A percentile compares a stretch with the other conserved stretches of the same genome.
Conservation (phyloP, 2,329 filamentous ascomycete species). For the Fusarium albidum region DNA sequence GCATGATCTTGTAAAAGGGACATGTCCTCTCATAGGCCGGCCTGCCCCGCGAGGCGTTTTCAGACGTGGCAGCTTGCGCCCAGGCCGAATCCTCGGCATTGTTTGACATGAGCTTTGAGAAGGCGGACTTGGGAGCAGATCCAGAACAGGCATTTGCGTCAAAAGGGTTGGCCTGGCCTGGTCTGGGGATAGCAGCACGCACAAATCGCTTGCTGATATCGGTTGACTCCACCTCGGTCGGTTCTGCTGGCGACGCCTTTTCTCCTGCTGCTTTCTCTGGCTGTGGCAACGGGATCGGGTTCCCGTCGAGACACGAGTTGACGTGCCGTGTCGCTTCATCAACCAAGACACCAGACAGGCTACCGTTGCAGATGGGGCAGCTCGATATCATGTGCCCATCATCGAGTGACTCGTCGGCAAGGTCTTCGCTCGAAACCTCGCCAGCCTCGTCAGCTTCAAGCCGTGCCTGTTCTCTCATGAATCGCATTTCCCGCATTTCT, state of each 20-base stretch:
- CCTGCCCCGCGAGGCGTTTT: conserved; percentile 80
- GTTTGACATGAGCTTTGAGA: conserved; percentile 90
- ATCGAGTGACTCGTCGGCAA: conserved; percentile 44
- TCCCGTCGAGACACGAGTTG: conserved; percentile 90
- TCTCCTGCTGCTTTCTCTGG: conserved; percentile 23
- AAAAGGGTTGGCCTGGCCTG: conserved; percentile 84
- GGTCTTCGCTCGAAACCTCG: conserved; percentile 47
- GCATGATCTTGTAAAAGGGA: conserved; percentile 98
- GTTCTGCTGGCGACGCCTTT: conserved; percentile 13
- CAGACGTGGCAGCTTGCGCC: conserved; percentile 83
- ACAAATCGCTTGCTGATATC: conserved; percentile 67
- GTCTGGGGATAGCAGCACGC: conserved; percentile 74
- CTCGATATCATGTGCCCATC: conserved; percentile 44
- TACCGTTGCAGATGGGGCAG: conserved; percentile 82
- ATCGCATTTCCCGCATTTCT: conserved; percentile 71
- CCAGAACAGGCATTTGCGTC: conserved; percentile 53
- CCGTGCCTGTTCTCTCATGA: conserved; percentile 78
- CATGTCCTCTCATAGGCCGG: conserved; percentile 90
- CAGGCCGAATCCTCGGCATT: conserved; percentile 92
- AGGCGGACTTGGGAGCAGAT: conserved; percentile 70
- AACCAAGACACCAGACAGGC: conserved; percentile 64
- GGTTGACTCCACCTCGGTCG: conserved; percentile 45
- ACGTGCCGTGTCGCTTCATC: conserved; percentile 85
- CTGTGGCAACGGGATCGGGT: conserved; percentile 65
- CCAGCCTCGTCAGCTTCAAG: conserved; percentile 67